These are phyloP conservation scores for Macrocybe gigantea DNA, from an alignment of 768 basidiomycete genomes.

Conservation along the genomic window DNA sequence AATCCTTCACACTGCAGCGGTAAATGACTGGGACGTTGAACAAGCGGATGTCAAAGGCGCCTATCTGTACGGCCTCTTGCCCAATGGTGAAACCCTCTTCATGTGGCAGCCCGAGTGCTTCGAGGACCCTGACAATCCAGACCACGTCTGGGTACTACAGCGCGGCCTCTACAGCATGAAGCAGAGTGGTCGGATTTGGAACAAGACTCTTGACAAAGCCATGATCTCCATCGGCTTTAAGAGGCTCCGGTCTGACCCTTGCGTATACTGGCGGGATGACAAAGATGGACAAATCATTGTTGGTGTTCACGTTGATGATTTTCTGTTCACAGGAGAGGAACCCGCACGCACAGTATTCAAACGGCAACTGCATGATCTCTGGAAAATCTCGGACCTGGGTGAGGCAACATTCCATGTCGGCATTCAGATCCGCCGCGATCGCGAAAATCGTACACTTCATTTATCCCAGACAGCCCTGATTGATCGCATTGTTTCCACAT, in stretches of 20 bases:
- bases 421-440: conserved; percentile 12
- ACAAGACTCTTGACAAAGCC: conserved; percentile 18
- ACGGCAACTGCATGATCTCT: too few species aligned
- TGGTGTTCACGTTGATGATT: conserved; percentile 24
- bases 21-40: too few species aligned
- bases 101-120: conserved; percentile 22
- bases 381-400: conserved; percentile 18
- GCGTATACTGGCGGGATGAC: conserved; percentile 17
- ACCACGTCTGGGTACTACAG: too few species aligned
- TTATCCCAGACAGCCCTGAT: conserved; percentile 23
- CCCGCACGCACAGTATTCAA: too few species aligned
- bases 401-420: conserved; percentile 15
- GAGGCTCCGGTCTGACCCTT: conserved; percentile 17
- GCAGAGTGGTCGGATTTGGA: too few species aligned
- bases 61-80: not conserved
- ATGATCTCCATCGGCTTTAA: conserved; percentile 21
- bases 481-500: conserved; percentile 11
- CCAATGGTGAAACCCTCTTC: not conserved
- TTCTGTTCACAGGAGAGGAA: too few species aligned
- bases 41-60: not conserved
- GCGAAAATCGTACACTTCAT: conserved; percentile 15
- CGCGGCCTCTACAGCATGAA: conserved; percentile 26
- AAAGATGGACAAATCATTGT: conserved; percentile 14
- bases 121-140: too few species aligned
- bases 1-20: conserved; percentile 21